phyloP scores from a whole-genome alignment of 75 land plant species.

The Selaginella moellendorffii region DNA sequence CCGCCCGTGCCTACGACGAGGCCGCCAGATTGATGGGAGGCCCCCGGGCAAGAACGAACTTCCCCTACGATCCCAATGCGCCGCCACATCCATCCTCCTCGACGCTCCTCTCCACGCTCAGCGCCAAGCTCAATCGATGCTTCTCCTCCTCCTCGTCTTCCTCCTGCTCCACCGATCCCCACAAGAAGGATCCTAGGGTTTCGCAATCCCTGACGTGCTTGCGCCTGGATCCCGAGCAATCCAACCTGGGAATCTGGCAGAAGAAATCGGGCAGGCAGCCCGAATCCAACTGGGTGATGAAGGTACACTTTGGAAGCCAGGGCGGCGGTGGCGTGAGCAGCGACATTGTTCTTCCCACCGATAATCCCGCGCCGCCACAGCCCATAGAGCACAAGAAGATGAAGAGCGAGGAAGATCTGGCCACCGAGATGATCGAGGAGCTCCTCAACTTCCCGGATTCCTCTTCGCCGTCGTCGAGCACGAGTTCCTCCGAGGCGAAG shows the following conservation, averaged over 20 bases:
- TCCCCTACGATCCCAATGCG: slow-evolving; percentile 10
- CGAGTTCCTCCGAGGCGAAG: not conserved
- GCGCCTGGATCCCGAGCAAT: not conserved
- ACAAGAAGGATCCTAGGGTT: not conserved
- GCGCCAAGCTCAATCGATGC: slow-evolving; percentile 2
- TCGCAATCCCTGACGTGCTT: slow-evolving; percentile 5
- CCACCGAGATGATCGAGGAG: slow-evolving; percentile 15
- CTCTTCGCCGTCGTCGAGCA: not conserved
- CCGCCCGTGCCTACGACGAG: slow-evolving; percentile 38
- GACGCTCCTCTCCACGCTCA: not conserved
- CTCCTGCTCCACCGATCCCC: not conserved
- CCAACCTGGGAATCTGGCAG: slow-evolving; percentile 5
- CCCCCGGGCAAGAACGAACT: slow-evolving; percentile 30
- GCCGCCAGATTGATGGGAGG: slow-evolving; percentile 41
- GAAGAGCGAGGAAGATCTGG: slow-evolving; percentile 13
- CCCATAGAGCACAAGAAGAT: not conserved
- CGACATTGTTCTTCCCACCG: not conserved
- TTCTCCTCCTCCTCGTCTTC: not conserved
- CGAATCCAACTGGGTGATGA: slow-evolving; percentile 5
- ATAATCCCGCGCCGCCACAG: not conserved
- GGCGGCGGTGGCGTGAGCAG: no score
- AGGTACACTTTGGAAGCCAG: not conserved
- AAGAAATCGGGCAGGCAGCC: slow-evolving; percentile 5
- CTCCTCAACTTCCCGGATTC: slow-evolving; percentile 1
- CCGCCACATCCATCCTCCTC: slow-evolving; percentile 21